Conservation (phyloP, 1,284 basidiomycete genomes). For the Malassezia arunalokei region DNA sequence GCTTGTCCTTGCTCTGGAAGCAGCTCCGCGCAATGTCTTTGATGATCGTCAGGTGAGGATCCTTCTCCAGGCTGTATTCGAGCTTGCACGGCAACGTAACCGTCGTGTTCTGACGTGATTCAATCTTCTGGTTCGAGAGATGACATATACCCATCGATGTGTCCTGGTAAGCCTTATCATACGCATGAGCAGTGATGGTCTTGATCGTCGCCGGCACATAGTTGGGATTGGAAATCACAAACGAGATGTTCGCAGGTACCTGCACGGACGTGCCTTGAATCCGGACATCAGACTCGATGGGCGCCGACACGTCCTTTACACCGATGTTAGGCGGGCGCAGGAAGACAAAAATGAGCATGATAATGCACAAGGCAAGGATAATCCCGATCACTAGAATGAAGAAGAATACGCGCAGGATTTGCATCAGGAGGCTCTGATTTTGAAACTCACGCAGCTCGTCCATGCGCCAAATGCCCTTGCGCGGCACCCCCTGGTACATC, state of each 20-base stretch:
- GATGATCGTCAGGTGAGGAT: constrained; percentile 57
- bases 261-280: constrained; percentile 23
- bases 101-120: constrained; percentile 57
- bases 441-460: constrained; percentile 33
- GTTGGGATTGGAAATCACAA: constrained; percentile 40
- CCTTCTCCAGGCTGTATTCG: constrained; percentile 56
- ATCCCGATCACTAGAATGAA: constrained; percentile 31
- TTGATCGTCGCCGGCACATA: constrained; percentile 34
- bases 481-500: not conserved
- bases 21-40: constrained; percentile 60
- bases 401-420: constrained; percentile 29
- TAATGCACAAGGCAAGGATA: constrained; percentile 30
- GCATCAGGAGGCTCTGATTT: constrained; percentile 24
- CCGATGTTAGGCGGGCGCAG: constrained; percentile 38
- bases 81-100: constrained; percentile 71
- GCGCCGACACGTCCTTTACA: constrained; percentile 20
- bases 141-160: constrained; percentile 28
- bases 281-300: not conserved
- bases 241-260: constrained; percentile 33
- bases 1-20: constrained; percentile 4
- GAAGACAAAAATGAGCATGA: constrained; percentile 36
- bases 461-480: constrained; percentile 29
- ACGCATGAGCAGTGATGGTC: constrained; percentile 25
- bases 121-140: constrained; percentile 54
- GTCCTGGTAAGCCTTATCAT: constrained; percentile 21